Base-by-base conservation (phyloP, 371 early-diverging fungal species). In the Batkoa obscura region DNA sequence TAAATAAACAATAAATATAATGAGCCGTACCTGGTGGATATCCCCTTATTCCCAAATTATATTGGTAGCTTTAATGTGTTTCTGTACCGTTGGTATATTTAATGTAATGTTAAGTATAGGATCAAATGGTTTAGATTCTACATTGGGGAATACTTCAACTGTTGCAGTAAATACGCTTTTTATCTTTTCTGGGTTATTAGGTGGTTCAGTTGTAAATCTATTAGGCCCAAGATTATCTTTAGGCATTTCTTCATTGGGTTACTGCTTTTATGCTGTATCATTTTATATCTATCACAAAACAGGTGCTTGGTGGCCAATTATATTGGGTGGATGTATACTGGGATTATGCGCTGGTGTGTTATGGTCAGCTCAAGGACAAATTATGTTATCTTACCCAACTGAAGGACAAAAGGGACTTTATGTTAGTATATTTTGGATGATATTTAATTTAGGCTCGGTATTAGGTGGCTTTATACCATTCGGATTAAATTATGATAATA, bases 361-460 rank as follows among this genome's bases (percentile, higher is more conserved):
- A 50, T 82, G 80, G 79, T 68, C 73, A 38, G 78, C 79, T 17
- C 83, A 82, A 68, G 80, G 80, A 50, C 66, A 76, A 23, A 70
- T 82, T 59, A 78, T 80, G 77, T 72, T 80, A 76, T 66, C 78
- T 39, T 79, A 80, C 60, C 79, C 83, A 1, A 66, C 69, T 48
- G 81, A 79, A 58, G 66, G 69, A 15, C 71, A 79, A 48, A 85
- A 84, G 71, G 86, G 84, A 37, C 72, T 70, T 51, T 86, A 69
- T 62, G 79, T 88, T 53, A 73, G 81, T 31, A 74, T 81, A 39
- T 88, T 88, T 58, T 85, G 86, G 86, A 65, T 74, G 3, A 72
- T 83, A 49, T 86, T 88, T 69, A 87, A 87, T 62, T 64, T 76
- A 35, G 88, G 88, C 60, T 86, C 70, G 17, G 72, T 80, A 47